phyloP scores from a whole-genome alignment of 2,329 filamentous ascomycete genomes.

The Lasiodiplodia hormozganensis region DNA sequence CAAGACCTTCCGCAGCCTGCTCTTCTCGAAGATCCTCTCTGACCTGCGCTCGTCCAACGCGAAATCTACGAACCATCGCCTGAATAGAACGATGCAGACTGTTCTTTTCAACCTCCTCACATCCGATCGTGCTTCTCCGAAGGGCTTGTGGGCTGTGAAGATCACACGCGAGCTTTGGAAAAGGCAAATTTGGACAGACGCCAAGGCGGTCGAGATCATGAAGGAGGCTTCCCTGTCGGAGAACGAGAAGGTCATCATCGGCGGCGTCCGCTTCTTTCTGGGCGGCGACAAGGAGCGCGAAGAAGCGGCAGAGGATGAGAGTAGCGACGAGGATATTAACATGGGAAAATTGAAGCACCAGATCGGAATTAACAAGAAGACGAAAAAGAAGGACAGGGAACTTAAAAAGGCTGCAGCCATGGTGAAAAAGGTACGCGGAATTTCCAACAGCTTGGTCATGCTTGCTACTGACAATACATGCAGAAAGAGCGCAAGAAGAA shows the following conservation, averaged over 20 bases:
- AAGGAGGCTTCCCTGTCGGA: constrained; percentile 88
- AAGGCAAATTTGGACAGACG: constrained; percentile 92
- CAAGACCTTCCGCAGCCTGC: constrained; percentile 81
- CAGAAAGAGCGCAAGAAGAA: constrained; percentile 82
- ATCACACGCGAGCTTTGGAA: constrained; percentile 96
- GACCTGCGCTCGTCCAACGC: constrained; percentile 88
- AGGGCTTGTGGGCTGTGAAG: constrained; percentile 95
- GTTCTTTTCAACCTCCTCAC: constrained; percentile 91
- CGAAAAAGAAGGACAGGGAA: constrained; percentile 80
- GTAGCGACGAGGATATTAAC: constrained; percentile 80
- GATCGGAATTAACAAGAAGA: constrained; percentile 94
- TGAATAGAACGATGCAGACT: constrained; percentile 92
- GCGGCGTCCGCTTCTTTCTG: constrained; percentile 91
- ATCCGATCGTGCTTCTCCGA: constrained; percentile 81
- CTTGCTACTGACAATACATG: not conserved
- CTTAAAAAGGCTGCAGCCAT: constrained; percentile 83
- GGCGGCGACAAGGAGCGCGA: constrained; percentile 96
- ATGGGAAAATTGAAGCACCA: constrained; percentile 84
- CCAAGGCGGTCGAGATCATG: constrained; percentile 97
- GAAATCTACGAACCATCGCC: constrained; percentile 86
- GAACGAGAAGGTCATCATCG: constrained; percentile 89
- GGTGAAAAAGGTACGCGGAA: constrained; percentile 65
- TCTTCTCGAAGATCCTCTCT: constrained; percentile 90
- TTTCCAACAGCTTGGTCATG: not conserved
- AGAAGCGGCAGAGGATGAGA: constrained; percentile 82